Evolutionary conservation across 2,329 filamentous ascomycete species (phyloP).

Genomic region (Xylaria sp.): DNA sequence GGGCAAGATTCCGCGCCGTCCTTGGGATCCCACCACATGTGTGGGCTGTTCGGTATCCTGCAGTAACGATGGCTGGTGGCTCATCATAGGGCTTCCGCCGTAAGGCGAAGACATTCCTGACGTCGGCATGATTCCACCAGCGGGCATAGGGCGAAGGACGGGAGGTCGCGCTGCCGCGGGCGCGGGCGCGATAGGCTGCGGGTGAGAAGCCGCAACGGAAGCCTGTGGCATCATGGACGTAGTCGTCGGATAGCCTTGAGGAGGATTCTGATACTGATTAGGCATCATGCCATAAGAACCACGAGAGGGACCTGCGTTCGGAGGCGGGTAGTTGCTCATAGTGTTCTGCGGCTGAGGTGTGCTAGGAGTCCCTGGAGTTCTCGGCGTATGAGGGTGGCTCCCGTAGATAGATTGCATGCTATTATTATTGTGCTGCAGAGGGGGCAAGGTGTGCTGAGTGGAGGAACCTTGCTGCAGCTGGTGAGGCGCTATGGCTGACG

Average conservation of each 20-base stretch:
- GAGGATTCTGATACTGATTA: conserved; percentile 64
- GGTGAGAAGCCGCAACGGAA: conserved; percentile 74
- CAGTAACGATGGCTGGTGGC: conserved; percentile 63
- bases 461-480: conserved; percentile 61
- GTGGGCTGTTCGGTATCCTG: conserved; percentile 75
- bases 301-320: conserved; percentile 53
- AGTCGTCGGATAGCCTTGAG: conserved; percentile 66
- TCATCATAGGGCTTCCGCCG: conserved; percentile 66
- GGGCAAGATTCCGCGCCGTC: conserved; percentile 88
- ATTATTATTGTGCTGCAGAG: conserved; percentile 60
- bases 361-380: conserved; percentile 71
- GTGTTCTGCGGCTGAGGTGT: conserved; percentile 66
- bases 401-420: conserved; percentile 67
- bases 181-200: conserved; percentile 80
- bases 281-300: conserved; percentile 67
- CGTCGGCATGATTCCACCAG: conserved; percentile 71
- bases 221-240: conserved; percentile 74
- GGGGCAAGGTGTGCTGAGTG: conserved; percentile 66
- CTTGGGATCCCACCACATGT: conserved; percentile 95
- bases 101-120: conserved; percentile 70
- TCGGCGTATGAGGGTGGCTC: conserved; percentile 70
- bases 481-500: conserved; percentile 63
- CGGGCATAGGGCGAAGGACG: conserved; percentile 76
- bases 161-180: conserved; percentile 70
- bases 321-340: conserved; percentile 56